Evolutionary conservation across 352 stramenopile genomes (phyloP).

Genomic region (Phytophthora tentaculata): DNA sequence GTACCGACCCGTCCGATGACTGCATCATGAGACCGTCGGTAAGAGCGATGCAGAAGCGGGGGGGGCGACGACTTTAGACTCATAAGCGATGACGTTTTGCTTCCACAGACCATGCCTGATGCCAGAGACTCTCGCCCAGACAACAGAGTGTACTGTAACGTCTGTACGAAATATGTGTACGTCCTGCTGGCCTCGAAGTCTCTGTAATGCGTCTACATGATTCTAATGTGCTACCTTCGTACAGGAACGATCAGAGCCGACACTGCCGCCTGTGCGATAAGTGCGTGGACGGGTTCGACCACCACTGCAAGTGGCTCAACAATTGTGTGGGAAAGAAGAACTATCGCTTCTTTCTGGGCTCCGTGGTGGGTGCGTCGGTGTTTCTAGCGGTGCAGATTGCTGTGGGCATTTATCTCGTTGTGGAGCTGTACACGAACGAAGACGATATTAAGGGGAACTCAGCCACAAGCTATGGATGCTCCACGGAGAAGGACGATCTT

Average conservation of each 20-base stretch:
- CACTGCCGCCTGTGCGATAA: conserved; percentile 98
- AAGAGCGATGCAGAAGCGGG: conserved; percentile 7
- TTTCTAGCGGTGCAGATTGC: conserved; percentile 77
- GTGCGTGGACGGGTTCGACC: conserved; percentile 96
- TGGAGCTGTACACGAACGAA: conserved; percentile 52
- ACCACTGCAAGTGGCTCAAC: conserved; percentile 98
- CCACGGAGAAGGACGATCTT: conserved; percentile 41
- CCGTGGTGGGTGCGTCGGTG: conserved; percentile 66
- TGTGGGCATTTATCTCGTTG: conserved; percentile 68
- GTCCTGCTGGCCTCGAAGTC: conserved; percentile 13
- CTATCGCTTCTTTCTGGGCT: conserved; percentile 82
- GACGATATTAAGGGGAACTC: conserved; percentile 52
- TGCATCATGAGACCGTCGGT: conserved; percentile 71
- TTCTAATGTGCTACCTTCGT: conserved; percentile 1
- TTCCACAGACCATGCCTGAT: conserved; percentile 39
- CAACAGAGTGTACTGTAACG: conserved; percentile 87
- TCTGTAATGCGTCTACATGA: neutral
- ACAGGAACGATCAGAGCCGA: conserved; percentile 82
- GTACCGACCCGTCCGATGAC: conserved; percentile 80
- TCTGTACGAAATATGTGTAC: conserved; percentile 90
- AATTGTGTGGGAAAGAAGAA: conserved; percentile 94
- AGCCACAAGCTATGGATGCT: conserved; percentile 73
- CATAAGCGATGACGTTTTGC: conserved; percentile 13
- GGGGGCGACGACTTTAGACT: neutral
- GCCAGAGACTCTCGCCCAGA: conserved; percentile 33